A percentile compares a stretch with the other conserved stretches of the same genome.
phyloP scores from a whole-genome alignment of 768 basidiomycete species.

The Lactarius sp. region DNA sequence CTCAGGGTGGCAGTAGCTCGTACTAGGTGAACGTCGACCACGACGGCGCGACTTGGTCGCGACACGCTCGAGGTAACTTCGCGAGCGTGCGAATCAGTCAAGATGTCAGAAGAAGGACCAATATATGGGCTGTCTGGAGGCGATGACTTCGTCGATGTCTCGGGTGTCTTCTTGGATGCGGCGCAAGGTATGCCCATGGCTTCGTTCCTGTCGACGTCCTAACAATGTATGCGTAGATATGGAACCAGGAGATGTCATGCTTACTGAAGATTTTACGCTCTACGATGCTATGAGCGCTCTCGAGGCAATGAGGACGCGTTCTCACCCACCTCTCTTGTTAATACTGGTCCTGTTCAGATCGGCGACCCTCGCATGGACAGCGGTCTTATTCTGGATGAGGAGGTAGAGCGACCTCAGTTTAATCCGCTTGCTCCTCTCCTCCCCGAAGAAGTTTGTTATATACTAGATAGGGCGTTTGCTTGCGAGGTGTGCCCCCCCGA shows the following conservation, averaged over 20 bases:
- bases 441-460: constrained; percentile 84
- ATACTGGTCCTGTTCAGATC: constrained; percentile 47
- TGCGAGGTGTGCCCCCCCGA: constrained; percentile 57
- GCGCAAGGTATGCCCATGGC: constrained; percentile 45
- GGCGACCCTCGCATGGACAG: constrained; percentile 88
- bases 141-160: constrained; percentile 60
- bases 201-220: neutral
- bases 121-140: constrained; percentile 44
- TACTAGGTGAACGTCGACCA: neutral
- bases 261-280: constrained; percentile 66
- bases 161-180: constrained; percentile 53
- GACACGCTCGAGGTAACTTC: neutral
- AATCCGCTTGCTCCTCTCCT: constrained; percentile 58
- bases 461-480: constrained; percentile 70
- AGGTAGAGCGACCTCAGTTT: constrained; percentile 46
- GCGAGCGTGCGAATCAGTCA: neutral
- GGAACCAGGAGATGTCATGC: constrained; percentile 54
- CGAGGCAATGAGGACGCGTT: constrained; percentile 48
- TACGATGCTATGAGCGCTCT: constrained; percentile 94
- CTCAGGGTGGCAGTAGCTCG: neutral
- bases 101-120: constrained; percentile 5
- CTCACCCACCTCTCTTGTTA: constrained; percentile 20
- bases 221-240: constrained; percentile 43
- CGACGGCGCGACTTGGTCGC: constrained; percentile 1
- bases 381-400: constrained; percentile 48